Evolutionary conservation across 345 rosid species (phyloP).

Genomic region (Orychophragmus violaceus): DNA sequence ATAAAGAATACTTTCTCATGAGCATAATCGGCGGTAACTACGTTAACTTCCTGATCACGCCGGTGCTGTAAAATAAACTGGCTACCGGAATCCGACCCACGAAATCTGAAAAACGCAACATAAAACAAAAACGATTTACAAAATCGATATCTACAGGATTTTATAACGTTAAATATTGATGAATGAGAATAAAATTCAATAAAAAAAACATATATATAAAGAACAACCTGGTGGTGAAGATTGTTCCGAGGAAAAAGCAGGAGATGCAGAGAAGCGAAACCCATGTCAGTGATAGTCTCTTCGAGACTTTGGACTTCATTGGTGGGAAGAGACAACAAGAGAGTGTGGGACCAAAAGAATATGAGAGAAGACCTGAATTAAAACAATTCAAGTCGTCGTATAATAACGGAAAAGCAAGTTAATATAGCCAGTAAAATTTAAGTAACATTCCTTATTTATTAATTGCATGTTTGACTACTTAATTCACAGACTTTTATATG

Average conservation of each 20-base stretch:
- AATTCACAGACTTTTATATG: not conserved
- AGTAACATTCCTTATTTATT: slow-evolving; percentile 19
- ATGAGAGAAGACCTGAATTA: slow-evolving; percentile 9
- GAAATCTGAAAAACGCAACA: slow-evolving; percentile 2
- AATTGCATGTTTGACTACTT: slow-evolving; percentile 23
- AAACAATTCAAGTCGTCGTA: not conserved
- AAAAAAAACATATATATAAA: not conserved
- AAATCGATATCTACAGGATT: not conserved
- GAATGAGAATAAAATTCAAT: not conserved
- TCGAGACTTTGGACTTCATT: slow-evolving; percentile 59
- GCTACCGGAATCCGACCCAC: slow-evolving; percentile 40
- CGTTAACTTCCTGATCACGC: slow-evolving; percentile 51
- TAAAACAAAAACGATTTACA: not conserved
- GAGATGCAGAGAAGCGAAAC: slow-evolving; percentile 59
- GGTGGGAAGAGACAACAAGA: not conserved
- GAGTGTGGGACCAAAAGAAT: not conserved
- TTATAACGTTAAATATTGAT: not conserved
- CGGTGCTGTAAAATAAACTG: slow-evolving; percentile 47
- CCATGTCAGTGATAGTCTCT: slow-evolving; percentile 54
- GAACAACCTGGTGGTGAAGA: slow-evolving; percentile 71
- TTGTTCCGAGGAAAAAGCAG: slow-evolving; percentile 68
- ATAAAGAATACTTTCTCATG: slow-evolving; percentile 43
- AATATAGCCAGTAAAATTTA: not conserved
- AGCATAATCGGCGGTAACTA: slow-evolving; percentile 43
- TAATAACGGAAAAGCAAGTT: slow-evolving; percentile 5